Percentiles rank a stretch among this genome's conserved stretches.
phyloP scores from a whole-genome alignment of 768 basidiomycete species.

The Hemileccinum rubropunctum region DNA sequence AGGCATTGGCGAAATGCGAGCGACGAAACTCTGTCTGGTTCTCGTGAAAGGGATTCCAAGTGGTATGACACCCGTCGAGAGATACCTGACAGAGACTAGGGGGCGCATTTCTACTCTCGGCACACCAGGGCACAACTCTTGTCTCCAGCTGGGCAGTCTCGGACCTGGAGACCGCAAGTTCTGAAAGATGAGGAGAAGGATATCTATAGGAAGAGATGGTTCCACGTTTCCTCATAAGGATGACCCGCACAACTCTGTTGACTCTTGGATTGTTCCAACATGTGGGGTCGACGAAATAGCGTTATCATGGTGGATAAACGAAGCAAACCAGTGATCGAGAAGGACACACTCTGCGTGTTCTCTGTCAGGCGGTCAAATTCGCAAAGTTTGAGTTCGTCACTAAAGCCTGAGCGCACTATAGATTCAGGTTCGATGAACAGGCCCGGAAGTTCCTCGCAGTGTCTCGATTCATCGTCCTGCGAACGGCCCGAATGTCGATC shows the following conservation, averaged over 20 bases:
- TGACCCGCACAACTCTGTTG: slow-evolving; percentile 3
- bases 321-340: not conserved
- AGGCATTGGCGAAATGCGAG: too few relatives aligned
- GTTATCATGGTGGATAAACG: slow-evolving; percentile 1
- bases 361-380: not conserved
- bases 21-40: not conserved
- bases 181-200: slow-evolving; percentile 6
- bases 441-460: too few relatives aligned
- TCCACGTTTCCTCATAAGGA: not conserved
- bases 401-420: not conserved
- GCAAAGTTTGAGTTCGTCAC: not conserved
- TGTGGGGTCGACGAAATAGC: not conserved
- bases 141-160: too few relatives aligned
- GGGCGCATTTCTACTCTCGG: slow-evolving; percentile 8
- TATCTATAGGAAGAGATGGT: slow-evolving; percentile 5
- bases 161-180: too few relatives aligned
- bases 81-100: too few relatives aligned
- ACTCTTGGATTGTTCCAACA: not conserved
- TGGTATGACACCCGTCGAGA: too few relatives aligned
- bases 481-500: not conserved
- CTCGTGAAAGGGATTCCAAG: too few relatives aligned
- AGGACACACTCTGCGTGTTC: too few relatives aligned
- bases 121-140: slow-evolving; percentile 10
- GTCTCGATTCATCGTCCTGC: not conserved
- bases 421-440: not conserved